Evolutionary conservation across 2,329 filamentous ascomycete species (phyloP).

Genomic region (Paraphaeosphaeria sporulosa): DNA sequence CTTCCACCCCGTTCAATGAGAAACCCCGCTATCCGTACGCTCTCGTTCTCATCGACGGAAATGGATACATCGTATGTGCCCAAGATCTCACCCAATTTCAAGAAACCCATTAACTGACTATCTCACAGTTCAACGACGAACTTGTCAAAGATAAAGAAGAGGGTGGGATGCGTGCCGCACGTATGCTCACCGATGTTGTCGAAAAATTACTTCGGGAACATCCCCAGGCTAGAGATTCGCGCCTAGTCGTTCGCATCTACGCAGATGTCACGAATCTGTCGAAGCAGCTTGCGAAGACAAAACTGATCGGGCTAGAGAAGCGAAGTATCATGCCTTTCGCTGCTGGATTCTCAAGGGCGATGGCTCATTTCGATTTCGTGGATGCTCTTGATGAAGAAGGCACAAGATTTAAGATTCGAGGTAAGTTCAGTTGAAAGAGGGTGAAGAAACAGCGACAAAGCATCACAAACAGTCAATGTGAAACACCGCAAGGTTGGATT

Average conservation of each 20-base stretch:
- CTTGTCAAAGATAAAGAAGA: conserved; percentile 58
- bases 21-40: conserved; percentile 64
- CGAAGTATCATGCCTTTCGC: conserved; percentile 56
- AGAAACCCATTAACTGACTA: neutral
- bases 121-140: conserved; percentile 56
- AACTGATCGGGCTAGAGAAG: conserved; percentile 62
- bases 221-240: conserved; percentile 55
- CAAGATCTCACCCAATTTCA: neutral
- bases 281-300: conserved; percentile 57
- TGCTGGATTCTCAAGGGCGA: conserved; percentile 64
- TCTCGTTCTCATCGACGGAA: conserved; percentile 68
- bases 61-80: conserved; percentile 59
- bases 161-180: conserved; percentile 65
- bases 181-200: conserved; percentile 61
- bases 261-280: conserved; percentile 64
- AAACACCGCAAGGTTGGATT: neutral
- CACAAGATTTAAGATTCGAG: conserved; percentile 67
- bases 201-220: conserved; percentile 44
- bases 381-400: conserved; percentile 68
- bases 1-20: conserved; percentile 19
- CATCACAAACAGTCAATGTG: neutral
- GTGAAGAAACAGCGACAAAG: neutral
- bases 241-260: conserved; percentile 64
- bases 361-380: conserved; percentile 67
- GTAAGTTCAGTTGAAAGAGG: conserved; percentile 32